These are phyloP conservation scores for Chernovozyma sophiae-reginae DNA, from an alignment of 1,139 yeast species.

Conservation along the genomic window DNA sequence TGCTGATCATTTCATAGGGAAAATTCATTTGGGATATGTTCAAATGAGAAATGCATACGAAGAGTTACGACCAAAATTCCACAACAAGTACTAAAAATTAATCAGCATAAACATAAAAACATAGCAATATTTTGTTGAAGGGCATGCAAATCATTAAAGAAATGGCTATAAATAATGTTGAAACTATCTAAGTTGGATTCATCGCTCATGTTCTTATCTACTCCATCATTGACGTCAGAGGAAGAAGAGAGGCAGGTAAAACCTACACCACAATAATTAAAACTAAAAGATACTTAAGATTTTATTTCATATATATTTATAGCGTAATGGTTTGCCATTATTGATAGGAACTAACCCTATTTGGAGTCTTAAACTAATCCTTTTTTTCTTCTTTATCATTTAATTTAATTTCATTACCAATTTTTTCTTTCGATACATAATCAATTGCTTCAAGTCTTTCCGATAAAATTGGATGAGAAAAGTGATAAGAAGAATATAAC, in stretches of 20 bases:
- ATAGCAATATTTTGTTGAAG: too few species aligned
- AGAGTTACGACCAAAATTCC: slow-evolving; percentile 31
- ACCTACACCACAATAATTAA: too few species aligned
- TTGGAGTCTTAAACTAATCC: too few species aligned
- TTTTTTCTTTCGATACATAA: slow-evolving; percentile 42
- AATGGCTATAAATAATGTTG: too few species aligned
- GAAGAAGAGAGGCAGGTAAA: too few species aligned
- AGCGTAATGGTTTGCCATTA: neutral
- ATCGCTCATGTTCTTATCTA: too few species aligned
- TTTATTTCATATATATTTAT: too few species aligned
- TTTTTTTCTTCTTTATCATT: slow-evolving; percentile 4
- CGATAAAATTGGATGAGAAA: slow-evolving; percentile 85
- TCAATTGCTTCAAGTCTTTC: slow-evolving; percentile 81
- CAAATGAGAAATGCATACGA: slow-evolving; percentile 64
- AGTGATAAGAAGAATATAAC: slow-evolving; percentile 82
- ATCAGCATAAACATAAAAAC: too few species aligned
- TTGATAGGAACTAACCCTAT: neutral
- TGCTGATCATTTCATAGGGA: slow-evolving; percentile 91
- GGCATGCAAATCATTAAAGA: too few species aligned
- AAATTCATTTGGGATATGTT: slow-evolving; percentile 78
- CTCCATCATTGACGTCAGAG: too few species aligned
- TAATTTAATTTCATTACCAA: slow-evolving; percentile 12
- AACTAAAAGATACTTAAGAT: too few species aligned
- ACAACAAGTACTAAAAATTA: slow-evolving; percentile 1
- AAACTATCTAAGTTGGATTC: too few species aligned